A percentile compares a stretch with the other conserved stretches of the same genome.
These are phyloP conservation scores for Alternaria atra DNA, from an alignment of 2,329 filamentous ascomycete genomes.

Conservation along the genomic window DNA sequence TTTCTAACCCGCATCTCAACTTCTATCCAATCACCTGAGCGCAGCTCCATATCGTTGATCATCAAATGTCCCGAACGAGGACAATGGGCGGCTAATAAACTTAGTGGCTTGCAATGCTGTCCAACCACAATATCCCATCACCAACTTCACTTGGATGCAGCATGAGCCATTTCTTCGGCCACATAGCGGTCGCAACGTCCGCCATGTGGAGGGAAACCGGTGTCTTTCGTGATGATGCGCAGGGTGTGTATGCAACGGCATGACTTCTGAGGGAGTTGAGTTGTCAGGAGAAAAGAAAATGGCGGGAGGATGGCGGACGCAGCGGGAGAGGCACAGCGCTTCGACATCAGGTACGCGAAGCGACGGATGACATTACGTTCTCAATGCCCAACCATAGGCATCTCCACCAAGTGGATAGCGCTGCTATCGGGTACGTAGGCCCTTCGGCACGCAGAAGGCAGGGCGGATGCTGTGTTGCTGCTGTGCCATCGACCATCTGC, in stretches of 20 bases:
- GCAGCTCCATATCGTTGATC: slow-evolving; percentile 26
- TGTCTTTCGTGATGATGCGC: slow-evolving; percentile 39
- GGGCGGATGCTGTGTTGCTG: slow-evolving; percentile 6
- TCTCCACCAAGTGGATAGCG: background rate
- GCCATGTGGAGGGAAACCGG: slow-evolving; percentile 23
- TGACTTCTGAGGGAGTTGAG: slow-evolving; percentile 15
- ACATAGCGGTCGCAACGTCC: slow-evolving; percentile 15
- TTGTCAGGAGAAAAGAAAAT: slow-evolving; percentile 24
- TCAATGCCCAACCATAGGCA: background rate
- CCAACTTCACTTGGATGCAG: slow-evolving; percentile 14
- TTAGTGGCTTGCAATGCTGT: slow-evolving; percentile 36
- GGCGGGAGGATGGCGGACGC: slow-evolving; percentile 20
- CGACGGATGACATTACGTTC: background rate
- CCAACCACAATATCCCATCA: slow-evolving; percentile 35
- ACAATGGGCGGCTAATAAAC: slow-evolving; percentile 45
- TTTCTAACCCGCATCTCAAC: slow-evolving; percentile 21
- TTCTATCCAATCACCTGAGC: slow-evolving; percentile 29
- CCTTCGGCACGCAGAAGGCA: slow-evolving; percentile 6
- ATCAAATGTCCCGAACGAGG: slow-evolving; percentile 43
- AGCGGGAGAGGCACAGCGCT: slow-evolving; percentile 36
- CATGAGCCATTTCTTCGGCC: slow-evolving; percentile 24
- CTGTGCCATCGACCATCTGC: slow-evolving; percentile 6
- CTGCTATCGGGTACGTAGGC: slow-evolving; percentile 1
- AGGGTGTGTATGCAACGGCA: slow-evolving; percentile 17
- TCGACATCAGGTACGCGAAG: slow-evolving; percentile 26